Percentiles rank a stretch among this genome's conserved stretches.
These are phyloP conservation scores for Aeschynomene evenia DNA, from an alignment of 306 rosid species.

Conservation along the genomic window DNA sequence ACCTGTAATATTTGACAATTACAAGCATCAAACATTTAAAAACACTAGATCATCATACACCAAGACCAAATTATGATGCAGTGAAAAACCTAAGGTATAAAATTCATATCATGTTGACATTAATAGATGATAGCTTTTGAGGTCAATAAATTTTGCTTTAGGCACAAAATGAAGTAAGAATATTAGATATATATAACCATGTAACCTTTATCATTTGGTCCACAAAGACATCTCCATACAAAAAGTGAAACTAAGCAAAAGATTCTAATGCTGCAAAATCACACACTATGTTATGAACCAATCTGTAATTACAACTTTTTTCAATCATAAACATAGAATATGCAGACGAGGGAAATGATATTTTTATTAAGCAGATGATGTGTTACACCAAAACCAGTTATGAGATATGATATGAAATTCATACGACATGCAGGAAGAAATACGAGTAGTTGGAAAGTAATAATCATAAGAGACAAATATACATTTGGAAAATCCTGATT, in stretches of 20 bases:
- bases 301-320: not conserved
- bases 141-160: slow-evolving; percentile 12
- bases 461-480: slow-evolving; percentile 2
- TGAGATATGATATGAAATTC: not conserved
- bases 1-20: slow-evolving; percentile 53
- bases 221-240: not conserved
- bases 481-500: slow-evolving; percentile 10
- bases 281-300: not conserved
- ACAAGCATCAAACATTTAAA: slow-evolving; percentile 11
- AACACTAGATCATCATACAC: slow-evolving; percentile 12
- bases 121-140: not conserved
- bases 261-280: not conserved
- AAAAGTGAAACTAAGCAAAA: not conserved
- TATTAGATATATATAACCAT: not conserved
- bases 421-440: slow-evolving; percentile 5
- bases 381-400: not conserved
- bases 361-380: not conserved
- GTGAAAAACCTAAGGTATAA: not conserved
- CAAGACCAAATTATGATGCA: slow-evolving; percentile 15
- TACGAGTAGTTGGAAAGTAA: not conserved
- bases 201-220: not conserved
- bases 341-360: slow-evolving; percentile 1
- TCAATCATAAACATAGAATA: not conserved
- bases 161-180: slow-evolving; percentile 6
- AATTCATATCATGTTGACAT: slow-evolving; percentile 10